Percentiles rank a stretch among this genome's conserved stretches.
Conservation (phyloP, 768 basidiomycete genomes). For the Pseudohyphozyma bogoriensis region DNA sequence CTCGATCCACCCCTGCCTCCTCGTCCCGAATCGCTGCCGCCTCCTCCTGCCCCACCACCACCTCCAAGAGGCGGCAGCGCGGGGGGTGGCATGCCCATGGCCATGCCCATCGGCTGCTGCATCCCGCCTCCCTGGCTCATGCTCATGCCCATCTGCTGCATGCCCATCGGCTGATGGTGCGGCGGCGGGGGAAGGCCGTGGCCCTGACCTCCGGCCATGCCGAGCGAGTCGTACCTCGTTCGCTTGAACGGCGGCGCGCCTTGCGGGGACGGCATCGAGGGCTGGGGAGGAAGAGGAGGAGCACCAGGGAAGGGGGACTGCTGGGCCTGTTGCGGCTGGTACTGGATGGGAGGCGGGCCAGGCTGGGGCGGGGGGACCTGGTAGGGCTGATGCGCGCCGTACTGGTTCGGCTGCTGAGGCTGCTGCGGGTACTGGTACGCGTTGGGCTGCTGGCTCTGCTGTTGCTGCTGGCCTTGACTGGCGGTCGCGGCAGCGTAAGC, state of each 20-base stretch:
- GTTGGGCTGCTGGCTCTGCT: slow-evolving; percentile 49
- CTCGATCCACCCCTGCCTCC: slow-evolving; percentile 24
- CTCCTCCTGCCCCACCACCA: slow-evolving; percentile 28
- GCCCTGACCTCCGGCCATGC: no score
- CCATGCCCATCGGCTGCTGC: slow-evolving; percentile 38
- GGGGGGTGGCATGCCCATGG: slow-evolving; percentile 34
- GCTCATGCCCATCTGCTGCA: slow-evolving; percentile 49
- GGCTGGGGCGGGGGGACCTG: slow-evolving; percentile 44
- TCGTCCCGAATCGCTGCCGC: slow-evolving; percentile 38
- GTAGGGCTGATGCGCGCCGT: neutral
- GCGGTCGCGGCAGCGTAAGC: slow-evolving; percentile 14
- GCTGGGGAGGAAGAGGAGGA: slow-evolving; percentile 43
- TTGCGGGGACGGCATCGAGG: slow-evolving; percentile 37
- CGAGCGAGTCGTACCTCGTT: slow-evolving; percentile 60
- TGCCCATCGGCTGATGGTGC: slow-evolving; percentile 48
- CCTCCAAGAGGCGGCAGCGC: slow-evolving; percentile 29
- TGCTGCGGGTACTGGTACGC: slow-evolving; percentile 47
- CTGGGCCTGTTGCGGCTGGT: slow-evolving; percentile 39
- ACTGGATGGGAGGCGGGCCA: slow-evolving; percentile 39
- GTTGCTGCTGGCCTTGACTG: slow-evolving; percentile 45
- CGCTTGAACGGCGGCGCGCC: slow-evolving; percentile 42
- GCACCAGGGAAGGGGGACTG: slow-evolving; percentile 33
- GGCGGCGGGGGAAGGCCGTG: no score
- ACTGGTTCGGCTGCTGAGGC: neutral
- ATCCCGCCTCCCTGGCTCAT: no score